phyloP scores from a whole-genome alignment of 768 basidiomycete species.

The Boletus huronensis region DNA sequence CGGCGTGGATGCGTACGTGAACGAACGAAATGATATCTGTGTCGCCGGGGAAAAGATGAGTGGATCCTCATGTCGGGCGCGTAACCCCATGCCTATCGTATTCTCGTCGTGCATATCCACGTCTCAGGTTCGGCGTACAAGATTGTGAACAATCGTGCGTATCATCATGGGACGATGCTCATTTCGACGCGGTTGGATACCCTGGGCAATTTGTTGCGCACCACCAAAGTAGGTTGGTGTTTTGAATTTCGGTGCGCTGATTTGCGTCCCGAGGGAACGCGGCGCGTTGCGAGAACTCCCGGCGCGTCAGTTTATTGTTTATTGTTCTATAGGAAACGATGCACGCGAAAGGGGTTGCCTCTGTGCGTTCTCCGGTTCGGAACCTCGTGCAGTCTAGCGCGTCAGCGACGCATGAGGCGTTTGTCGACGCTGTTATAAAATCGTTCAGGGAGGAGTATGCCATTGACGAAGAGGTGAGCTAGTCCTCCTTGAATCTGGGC shows the following conservation, averaged over 20 bases:
- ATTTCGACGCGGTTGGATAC: conserved; percentile 74
- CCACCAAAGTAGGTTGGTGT: conserved; percentile 51
- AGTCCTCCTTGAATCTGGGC: not conserved
- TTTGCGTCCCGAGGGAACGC: not conserved
- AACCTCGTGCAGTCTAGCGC: conserved; percentile 63
- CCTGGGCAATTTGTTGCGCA: conserved; percentile 68
- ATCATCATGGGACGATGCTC: conserved; percentile 99
- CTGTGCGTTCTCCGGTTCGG: conserved; percentile 88
- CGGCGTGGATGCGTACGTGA: conserved; percentile 74
- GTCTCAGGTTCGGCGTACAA: conserved; percentile 98
- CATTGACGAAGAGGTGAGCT: conserved; percentile 33
- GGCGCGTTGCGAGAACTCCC: not conserved
- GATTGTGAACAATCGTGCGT: conserved; percentile 84
- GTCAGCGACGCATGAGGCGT: conserved; percentile 60
- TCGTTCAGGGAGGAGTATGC: conserved; percentile 65
- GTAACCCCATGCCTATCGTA: not conserved
- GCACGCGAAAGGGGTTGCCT: conserved; percentile 81
- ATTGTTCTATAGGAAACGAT: conserved; percentile 59
- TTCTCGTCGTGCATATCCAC: conserved; percentile 39
- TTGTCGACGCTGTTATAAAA: conserved; percentile 61
- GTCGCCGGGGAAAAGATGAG: conserved; percentile 87
- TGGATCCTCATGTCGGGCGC: conserved; percentile 25
- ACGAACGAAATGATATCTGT: conserved; percentile 90
- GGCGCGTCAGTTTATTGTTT: not conserved
- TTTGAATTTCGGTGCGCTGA: not conserved